phyloP scores from a whole-genome alignment of 331 rosid species.

The Ulmus americana region DNA sequence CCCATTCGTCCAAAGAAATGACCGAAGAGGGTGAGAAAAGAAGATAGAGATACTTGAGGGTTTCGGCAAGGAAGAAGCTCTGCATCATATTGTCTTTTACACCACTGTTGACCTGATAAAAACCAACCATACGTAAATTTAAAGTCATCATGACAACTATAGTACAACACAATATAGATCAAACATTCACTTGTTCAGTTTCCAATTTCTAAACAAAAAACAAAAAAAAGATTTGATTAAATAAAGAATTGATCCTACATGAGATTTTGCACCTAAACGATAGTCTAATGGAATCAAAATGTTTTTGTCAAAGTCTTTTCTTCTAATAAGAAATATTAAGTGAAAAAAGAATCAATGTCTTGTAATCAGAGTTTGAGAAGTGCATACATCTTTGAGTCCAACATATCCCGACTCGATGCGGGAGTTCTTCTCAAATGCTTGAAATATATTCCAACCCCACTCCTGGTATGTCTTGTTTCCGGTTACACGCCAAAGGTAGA shows the following conservation, averaged over 20 bases:
- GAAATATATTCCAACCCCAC: constrained; percentile 99
- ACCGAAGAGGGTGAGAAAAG: constrained; percentile 90
- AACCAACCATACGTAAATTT: constrained; percentile 9
- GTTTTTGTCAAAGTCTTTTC: background rate
- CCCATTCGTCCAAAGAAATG: constrained; percentile 91
- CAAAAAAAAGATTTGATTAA: background rate
- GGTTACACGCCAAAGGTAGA: constrained; percentile 91
- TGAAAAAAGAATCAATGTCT: background rate
- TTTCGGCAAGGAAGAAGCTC: constrained; percentile 96
- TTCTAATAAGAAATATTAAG: constrained; percentile 5
- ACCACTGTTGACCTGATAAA: constrained; percentile 74
- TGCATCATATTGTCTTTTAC: constrained; percentile 95
- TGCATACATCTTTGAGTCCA: constrained; percentile 88
- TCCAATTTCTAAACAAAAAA: background rate
- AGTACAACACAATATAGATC: no score
- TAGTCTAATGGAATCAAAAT: no score
- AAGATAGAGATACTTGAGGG: constrained; percentile 85
- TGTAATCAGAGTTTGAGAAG: constrained; percentile 8
- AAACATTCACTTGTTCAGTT: background rate
- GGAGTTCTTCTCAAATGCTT: constrained; percentile 95
- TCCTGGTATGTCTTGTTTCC: constrained; percentile 95
- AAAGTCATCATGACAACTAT: background rate
- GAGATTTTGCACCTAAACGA: no score
- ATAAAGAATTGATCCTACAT: background rate
- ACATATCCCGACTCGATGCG: constrained; percentile 86